Conservation (phyloP, 1,284 basidiomycete genomes). For the Apiotrichum veenhuisii region DNA sequence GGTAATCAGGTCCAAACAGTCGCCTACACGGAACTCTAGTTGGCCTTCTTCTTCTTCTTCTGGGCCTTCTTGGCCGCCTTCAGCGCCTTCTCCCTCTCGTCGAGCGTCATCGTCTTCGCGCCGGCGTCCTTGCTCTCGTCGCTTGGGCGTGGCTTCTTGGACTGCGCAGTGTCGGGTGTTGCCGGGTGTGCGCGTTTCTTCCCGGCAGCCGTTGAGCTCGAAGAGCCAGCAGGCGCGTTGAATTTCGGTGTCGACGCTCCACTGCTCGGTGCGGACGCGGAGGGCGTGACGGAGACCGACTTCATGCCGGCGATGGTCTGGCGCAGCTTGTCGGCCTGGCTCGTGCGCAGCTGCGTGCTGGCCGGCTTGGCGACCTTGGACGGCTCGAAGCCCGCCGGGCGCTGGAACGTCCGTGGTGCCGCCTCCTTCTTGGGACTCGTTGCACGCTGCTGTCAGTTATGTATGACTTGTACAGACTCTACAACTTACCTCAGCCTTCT, state of each 20-base stretch:
- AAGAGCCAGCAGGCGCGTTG: not conserved
- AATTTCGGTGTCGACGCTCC: not conserved
- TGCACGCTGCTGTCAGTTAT: not conserved
- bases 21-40: slow-evolving; percentile 46
- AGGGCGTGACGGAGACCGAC: slow-evolving; percentile 4
- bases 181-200: slow-evolving; percentile 10
- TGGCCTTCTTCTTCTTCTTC: slow-evolving; percentile 22
- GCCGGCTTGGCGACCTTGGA: not conserved
- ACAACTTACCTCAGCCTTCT: not conserved
- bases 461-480: not conserved
- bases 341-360: not conserved
- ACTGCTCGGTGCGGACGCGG: not conserved
- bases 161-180: not conserved
- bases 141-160: not conserved
- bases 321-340: slow-evolving; percentile 6
- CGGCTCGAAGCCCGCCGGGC: slow-evolving; percentile 8
- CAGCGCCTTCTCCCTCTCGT: slow-evolving; percentile 22
- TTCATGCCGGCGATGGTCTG: slow-evolving; percentile 6
- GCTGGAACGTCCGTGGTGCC: slow-evolving; percentile 1
- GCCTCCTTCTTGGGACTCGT: not conserved
- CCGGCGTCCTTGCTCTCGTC: not conserved
- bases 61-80: slow-evolving; percentile 26
- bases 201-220: no score
- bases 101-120: not conserved
- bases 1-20: not conserved